Evolutionary conservation across 2,329 filamentous ascomycete genomes (phyloP), one percentile per base, ranked within the genome.

Genomic region (Pseudophaeomoniella oleicola): DNA sequence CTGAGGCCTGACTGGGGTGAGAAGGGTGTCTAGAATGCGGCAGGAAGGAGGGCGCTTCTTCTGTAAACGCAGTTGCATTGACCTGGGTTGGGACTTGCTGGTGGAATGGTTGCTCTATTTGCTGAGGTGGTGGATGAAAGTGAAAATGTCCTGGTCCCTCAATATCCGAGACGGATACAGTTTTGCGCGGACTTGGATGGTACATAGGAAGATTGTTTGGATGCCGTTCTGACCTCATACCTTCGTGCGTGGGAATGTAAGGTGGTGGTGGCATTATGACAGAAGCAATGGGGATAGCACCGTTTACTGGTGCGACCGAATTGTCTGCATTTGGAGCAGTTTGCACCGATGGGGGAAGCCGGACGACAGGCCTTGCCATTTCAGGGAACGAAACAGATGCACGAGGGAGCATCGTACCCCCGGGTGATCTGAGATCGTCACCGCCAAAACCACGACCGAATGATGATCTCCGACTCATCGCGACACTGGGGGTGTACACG

Each of bases 151-250:
- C 76, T 3, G 87, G 85, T 5, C 82, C 82, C 57, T 96, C 90
- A 47, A 96, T 94, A 49, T 85, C 86, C 39, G 85, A 83, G 40
- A 96, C 77, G 6, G 87, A 94, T 19, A 96, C 84, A 4, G 86
- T 71, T 66, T 96, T 96, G 57, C 96, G 87, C 5, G 90, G 88
- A 36, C 84, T 80, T 39, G 90, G 90, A 55, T 96, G 90, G 54
- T 96, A 84, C 77, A 96, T 94, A 1, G 85, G 72, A 13, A 77
- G 69, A 30, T 69, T 67, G 13, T 62, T 64, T 32, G 69, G 67
- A 47, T 72, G 75, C 9, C 22, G 22, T 27, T 27, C 9, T 9
- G 22, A 27, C 22, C 6, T 27, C 9, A 27, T 27, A 45, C 71
- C 75, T 52, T 77, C 74, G 35, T 69, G 67, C 53, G 66, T 12